phyloP scores from a whole-genome alignment of 305 asterid species.

The Striga hermonthica region DNA sequence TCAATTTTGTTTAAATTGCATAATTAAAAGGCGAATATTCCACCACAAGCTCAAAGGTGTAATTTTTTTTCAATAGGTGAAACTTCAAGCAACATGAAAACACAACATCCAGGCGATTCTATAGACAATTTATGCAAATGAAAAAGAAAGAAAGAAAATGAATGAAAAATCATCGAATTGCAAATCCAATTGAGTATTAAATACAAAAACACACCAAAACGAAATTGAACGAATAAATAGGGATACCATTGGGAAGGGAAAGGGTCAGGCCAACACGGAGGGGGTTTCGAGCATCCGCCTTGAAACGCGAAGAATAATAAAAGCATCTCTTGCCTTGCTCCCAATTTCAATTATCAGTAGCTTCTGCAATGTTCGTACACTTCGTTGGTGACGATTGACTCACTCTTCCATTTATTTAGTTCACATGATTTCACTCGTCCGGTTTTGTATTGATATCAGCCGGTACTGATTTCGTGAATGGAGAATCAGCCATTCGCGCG shows the following conservation, averaged over 20 bases:
- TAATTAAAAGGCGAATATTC: background rate
- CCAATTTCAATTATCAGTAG: slow-evolving; percentile 16
- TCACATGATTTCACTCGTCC: slow-evolving; percentile 28
- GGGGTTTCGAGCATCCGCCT: slow-evolving; percentile 67
- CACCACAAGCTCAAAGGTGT: background rate
- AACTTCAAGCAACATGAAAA: background rate
- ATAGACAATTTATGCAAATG: background rate
- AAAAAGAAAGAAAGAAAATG: background rate
- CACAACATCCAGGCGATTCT: slow-evolving; percentile 12
- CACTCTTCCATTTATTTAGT: slow-evolving; percentile 25
- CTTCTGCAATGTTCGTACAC: slow-evolving; percentile 25
- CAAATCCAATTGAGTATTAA: slow-evolving; percentile 4
- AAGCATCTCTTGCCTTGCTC: slow-evolving; percentile 64
- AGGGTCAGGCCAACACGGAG: slow-evolving; percentile 74
- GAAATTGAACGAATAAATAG: slow-evolving; percentile 20
- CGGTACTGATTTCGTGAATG: slow-evolving; percentile 9
- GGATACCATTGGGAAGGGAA: slow-evolving; percentile 60
- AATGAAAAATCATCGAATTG: background rate
- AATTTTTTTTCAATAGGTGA: background rate
- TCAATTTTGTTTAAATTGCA: no score
- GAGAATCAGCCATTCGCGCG: slow-evolving; percentile 33
- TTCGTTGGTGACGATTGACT: slow-evolving; percentile 37
- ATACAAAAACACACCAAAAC: background rate
- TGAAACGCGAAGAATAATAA: slow-evolving; percentile 64
- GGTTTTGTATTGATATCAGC: slow-evolving; percentile 20